Evolutionary conservation across 1,139 yeast genomes (phyloP).

Genomic region (Suhomyces maxii): DNA sequence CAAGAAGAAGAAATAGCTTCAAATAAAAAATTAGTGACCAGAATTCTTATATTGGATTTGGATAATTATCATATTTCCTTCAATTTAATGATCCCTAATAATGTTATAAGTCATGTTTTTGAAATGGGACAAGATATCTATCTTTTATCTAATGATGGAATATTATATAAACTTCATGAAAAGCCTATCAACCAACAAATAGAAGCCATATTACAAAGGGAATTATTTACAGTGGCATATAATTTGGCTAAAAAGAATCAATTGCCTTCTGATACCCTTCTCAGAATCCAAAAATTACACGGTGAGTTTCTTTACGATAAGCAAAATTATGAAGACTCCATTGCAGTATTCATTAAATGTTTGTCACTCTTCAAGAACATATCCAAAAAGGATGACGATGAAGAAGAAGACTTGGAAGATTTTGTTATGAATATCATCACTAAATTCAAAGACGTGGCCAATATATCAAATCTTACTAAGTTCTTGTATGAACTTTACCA

Average conservation of each 20-base stretch:
- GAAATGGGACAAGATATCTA: conserved; percentile 56
- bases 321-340: conserved; percentile 67
- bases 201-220: conserved; percentile 68
- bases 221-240: conserved; percentile 72
- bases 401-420: conserved; percentile 34
- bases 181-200: conserved; percentile 66
- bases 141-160: conserved; percentile 73
- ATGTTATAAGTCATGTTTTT: conserved; percentile 55
- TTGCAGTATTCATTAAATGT: conserved; percentile 60
- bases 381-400: conserved; percentile 6
- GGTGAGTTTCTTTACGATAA: conserved; percentile 72
- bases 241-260: conserved; percentile 57
- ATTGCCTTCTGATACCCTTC: conserved; percentile 38
- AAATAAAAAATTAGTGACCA: conserved; percentile 30
- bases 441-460: conserved; percentile 82
- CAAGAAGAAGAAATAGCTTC: conserved; percentile 25
- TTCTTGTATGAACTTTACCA: conserved; percentile 63
- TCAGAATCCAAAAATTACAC: conserved; percentile 60
- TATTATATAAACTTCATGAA: conserved; percentile 67
- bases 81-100: conserved; percentile 64
- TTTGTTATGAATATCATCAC: conserved; percentile 79
- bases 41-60: conserved; percentile 66
- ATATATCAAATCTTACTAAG: conserved; percentile 61
- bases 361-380: conserved; percentile 21
- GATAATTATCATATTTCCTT: conserved; percentile 70